Evolutionary conservation across 2,329 filamentous ascomycete species (phyloP).

Genomic region (Didymella lethalis): DNA sequence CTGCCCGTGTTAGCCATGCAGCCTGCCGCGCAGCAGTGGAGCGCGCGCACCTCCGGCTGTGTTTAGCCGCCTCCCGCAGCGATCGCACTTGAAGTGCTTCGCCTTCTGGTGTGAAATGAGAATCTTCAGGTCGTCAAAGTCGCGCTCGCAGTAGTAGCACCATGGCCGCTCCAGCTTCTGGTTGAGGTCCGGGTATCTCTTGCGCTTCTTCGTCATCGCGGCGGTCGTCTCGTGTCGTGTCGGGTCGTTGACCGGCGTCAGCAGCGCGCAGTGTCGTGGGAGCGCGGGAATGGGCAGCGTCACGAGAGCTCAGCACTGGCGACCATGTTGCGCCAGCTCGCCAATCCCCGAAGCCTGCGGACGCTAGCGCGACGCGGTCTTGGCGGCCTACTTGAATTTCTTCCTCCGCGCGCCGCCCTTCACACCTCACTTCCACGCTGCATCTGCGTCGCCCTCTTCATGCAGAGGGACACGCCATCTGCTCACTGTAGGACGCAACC

Average conservation of each 20-base stretch:
- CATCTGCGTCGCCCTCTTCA: constrained; percentile 7
- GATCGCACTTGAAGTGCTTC: constrained; percentile 98
- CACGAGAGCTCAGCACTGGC: constrained; percentile 7
- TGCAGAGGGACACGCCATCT: constrained; percentile 7
- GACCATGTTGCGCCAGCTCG: constrained; percentile 25
- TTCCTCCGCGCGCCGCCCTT: background rate
- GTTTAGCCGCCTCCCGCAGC: constrained; percentile 86
- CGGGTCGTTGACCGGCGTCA: constrained; percentile 1
- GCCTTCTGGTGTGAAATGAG: constrained; percentile 97
- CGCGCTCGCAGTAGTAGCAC: constrained; percentile 99
- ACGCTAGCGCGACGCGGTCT: constrained; percentile 29
- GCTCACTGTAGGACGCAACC: constrained; percentile 32
- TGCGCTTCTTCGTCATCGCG: constrained; percentile 76
- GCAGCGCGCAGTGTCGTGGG: background rate
- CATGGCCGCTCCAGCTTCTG: constrained; percentile 87
- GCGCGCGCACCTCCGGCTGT: constrained; percentile 80
- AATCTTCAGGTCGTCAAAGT: constrained; percentile 97
- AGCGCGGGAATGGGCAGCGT: background rate
- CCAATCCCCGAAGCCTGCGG: constrained; percentile 22
- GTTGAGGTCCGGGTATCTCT: constrained; percentile 83
- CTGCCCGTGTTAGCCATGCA: constrained; percentile 56
- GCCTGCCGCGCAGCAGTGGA: background rate
- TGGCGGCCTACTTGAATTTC: constrained; percentile 28
- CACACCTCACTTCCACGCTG: constrained; percentile 1
- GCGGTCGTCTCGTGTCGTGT: constrained; percentile 6